Evolutionary conservation across 371 early-diverging fungal species (phyloP).

Genomic region (Actinomortierella wolfii): DNA sequence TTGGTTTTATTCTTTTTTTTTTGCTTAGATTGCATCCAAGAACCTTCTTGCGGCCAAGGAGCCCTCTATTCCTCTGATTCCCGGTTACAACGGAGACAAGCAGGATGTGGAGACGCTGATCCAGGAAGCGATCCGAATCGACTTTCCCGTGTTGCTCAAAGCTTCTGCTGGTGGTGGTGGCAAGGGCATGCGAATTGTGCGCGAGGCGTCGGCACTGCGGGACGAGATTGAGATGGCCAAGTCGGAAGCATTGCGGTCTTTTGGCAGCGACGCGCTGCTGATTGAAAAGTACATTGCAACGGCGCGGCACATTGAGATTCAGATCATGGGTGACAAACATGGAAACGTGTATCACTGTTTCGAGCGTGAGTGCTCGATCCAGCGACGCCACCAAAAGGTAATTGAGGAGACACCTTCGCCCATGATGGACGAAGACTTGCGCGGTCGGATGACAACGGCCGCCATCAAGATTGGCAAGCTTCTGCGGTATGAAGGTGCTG

Average conservation of each 20-base stretch:
- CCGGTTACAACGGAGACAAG: slow-evolving; percentile 71
- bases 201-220: slow-evolving; percentile 61
- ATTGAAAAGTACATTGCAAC: slow-evolving; percentile 91
- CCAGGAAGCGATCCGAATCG: slow-evolving; percentile 57
- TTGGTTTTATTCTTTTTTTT: slow-evolving; percentile 14
- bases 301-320: slow-evolving; percentile 88
- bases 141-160: slow-evolving; percentile 85
- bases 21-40: slow-evolving; percentile 51
- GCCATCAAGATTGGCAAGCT: slow-evolving; percentile 63
- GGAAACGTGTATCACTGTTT: slow-evolving; percentile 85
- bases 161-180: slow-evolving; percentile 90
- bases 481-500: slow-evolving; percentile 69
- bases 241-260: slow-evolving; percentile 80
- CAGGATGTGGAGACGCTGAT: slow-evolving; percentile 50
- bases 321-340: slow-evolving; percentile 81
- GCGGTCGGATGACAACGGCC: slow-evolving; percentile 59
- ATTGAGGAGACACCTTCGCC: slow-evolving; percentile 77
- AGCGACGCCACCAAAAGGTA: slow-evolving; percentile 88
- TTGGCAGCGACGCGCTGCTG: slow-evolving; percentile 86
- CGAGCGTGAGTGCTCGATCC: slow-evolving; percentile 90
- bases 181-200: slow-evolving; percentile 84
- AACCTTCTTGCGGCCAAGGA: slow-evolving; percentile 51
- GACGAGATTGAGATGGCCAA: slow-evolving; percentile 84
- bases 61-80: slow-evolving; percentile 56
- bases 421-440: slow-evolving; percentile 53